These are phyloP conservation scores for Gryganskiella cystojenkinii DNA, from an alignment of 192 early-diverging fungal species.

Conservation along the genomic window DNA sequence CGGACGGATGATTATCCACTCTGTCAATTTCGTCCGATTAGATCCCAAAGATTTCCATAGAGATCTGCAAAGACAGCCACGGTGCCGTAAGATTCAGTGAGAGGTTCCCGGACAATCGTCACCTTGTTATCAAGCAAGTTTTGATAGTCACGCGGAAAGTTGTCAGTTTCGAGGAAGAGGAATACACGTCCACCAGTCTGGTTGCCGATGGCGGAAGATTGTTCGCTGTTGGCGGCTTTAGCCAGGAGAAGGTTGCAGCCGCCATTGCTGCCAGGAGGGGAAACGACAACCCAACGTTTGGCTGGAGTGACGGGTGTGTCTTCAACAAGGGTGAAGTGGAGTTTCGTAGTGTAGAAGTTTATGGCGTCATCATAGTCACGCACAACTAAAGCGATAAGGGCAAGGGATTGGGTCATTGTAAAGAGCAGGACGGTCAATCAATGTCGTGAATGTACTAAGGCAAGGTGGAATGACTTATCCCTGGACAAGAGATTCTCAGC, in stretches of 20 bases:
- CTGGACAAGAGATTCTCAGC: too few relatives aligned
- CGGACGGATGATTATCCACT: too few relatives aligned
- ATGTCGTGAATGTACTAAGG: too few relatives aligned
- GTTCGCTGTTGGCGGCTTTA: conserved; percentile 6
- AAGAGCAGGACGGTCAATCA: too few relatives aligned
- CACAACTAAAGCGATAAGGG: too few relatives aligned
- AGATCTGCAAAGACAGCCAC: conserved; percentile 21
- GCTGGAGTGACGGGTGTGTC: conserved; percentile 7
- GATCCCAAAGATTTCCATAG: conserved; percentile 18
- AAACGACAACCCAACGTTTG: conserved; percentile 25
- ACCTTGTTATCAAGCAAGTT: conserved; percentile 12
- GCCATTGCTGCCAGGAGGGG: conserved; percentile 20
- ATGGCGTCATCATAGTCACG: conserved; percentile 15
- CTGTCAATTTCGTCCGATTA: background rate
- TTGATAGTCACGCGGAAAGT: conserved; percentile 14
- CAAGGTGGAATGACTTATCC: too few relatives aligned
- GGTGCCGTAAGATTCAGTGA: conserved; percentile 6
- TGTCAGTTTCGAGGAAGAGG: conserved; percentile 18
- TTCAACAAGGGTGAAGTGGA: conserved; percentile 7
- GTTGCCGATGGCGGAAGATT: conserved; percentile 13
- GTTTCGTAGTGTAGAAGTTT: conserved; percentile 3
- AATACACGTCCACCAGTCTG: conserved; percentile 17
- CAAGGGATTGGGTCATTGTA: too few relatives aligned
- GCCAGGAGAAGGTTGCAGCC: conserved; percentile 13
- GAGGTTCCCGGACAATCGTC: background rate